These are phyloP conservation scores for Pseudopyricularia cyperi DNA, from an alignment of 2,329 filamentous ascomycete species.

Conservation along the genomic window DNA sequence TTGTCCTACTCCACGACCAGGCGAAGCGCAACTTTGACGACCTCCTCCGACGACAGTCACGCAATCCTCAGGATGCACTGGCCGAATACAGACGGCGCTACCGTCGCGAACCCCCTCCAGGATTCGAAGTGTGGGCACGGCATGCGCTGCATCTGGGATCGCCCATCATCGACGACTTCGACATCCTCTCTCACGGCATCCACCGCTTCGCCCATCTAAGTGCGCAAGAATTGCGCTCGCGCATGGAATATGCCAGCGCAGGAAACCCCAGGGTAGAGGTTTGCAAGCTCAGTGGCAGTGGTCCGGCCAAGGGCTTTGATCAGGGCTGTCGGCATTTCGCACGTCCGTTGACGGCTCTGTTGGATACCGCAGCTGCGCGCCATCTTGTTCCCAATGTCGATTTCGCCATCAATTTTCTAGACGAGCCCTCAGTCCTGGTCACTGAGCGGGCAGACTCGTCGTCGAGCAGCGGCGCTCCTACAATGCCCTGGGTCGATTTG, in stretches of 20 bases:
- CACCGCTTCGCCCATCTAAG: not conserved
- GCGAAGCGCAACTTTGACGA: not conserved
- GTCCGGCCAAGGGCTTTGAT: constrained; percentile 12
- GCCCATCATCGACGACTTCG: constrained; percentile 7
- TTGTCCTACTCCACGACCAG: not conserved
- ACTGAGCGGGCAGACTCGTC: constrained; percentile 5
- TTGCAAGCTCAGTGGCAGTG: not conserved
- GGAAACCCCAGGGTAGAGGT: not conserved
- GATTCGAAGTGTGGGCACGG: constrained; percentile 31
- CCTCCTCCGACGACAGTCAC: not conserved
- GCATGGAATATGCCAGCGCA: not conserved
- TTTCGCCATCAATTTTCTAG: constrained; percentile 33
- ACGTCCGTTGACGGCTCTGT: constrained; percentile 16
- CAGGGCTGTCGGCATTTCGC: constrained; percentile 19
- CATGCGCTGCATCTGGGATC: constrained; percentile 20
- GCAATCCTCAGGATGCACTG: constrained; percentile 13
- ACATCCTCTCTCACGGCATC: constrained; percentile 3
- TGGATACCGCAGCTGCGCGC: constrained; percentile 15
- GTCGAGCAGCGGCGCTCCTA: not conserved
- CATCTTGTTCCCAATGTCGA: constrained; percentile 21
- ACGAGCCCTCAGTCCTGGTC: constrained; percentile 30
- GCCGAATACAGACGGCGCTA: constrained; percentile 31
- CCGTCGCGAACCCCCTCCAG: constrained; percentile 25
- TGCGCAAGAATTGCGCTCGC: not conserved
- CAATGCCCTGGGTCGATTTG: constrained; percentile 12